Evolutionary conservation across 2,329 filamentous ascomycete species (phyloP).

Genomic region (Aspergillus sp.): DNA sequence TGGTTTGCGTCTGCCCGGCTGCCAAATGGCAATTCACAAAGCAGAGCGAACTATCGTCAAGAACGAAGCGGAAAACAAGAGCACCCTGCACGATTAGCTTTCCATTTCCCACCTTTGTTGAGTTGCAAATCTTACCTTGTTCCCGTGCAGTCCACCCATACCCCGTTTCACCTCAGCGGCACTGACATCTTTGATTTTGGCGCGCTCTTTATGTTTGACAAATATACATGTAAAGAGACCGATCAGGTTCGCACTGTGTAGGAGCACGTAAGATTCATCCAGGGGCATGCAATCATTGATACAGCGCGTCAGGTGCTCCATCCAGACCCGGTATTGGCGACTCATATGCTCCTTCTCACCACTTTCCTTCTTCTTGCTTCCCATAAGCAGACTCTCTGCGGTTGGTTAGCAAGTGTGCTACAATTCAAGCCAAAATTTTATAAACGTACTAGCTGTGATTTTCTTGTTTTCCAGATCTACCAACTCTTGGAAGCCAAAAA

Average conservation of each 20-base stretch:
- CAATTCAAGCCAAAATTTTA: neutral
- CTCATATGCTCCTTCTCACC: conserved; percentile 83
- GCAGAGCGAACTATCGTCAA: conserved; percentile 92
- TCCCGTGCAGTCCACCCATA: conserved; percentile 92
- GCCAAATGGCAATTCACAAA: conserved; percentile 98
- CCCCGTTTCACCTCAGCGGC: conserved; percentile 89
- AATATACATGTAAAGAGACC: conserved; percentile 96
- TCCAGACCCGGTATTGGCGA: conserved; percentile 95
- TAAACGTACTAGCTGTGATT: conserved; percentile 76
- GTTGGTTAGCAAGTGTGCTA: conserved; percentile 26
- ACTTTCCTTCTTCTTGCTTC: conserved; percentile 77
- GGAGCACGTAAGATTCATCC: conserved; percentile 75
- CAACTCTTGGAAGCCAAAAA: conserved; percentile 98
- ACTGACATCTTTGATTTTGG: conserved; percentile 73
- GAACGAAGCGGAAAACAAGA: conserved; percentile 82
- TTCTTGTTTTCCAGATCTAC: conserved; percentile 98
- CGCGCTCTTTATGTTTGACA: conserved; percentile 75
- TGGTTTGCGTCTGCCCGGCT: conserved; percentile 86
- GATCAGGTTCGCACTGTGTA: conserved; percentile 87
- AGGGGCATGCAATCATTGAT: conserved; percentile 80
- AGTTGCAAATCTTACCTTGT: conserved; percentile 61
- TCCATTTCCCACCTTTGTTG: neutral
- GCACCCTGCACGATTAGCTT: conserved; percentile 59
- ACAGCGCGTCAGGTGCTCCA: conserved; percentile 79
- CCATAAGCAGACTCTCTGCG: conserved; percentile 75